phyloP scores from a whole-genome alignment of 768 basidiomycete species.

The Grammothele lineata region DNA sequence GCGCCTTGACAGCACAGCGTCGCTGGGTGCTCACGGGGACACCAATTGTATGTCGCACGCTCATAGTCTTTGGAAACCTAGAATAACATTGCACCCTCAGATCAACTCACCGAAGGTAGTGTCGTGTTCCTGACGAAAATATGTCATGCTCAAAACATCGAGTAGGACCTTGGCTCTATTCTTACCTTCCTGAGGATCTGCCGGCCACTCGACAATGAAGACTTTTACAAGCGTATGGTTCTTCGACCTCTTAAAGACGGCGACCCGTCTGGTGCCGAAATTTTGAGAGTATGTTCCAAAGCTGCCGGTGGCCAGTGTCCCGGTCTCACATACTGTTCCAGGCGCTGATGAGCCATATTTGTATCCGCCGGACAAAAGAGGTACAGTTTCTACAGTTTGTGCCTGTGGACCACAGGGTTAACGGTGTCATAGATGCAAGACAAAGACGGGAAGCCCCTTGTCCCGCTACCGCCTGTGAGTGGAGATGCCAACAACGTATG shows the following conservation, averaged over 20 bases:
- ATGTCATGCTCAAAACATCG: neutral
- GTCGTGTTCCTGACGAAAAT: neutral
- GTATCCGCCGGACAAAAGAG: constrained; percentile 83
- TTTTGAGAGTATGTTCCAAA: constrained; percentile 51
- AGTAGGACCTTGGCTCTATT: constrained; percentile 84
- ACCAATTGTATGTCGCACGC: constrained; percentile 75
- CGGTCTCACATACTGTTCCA: constrained; percentile 23
- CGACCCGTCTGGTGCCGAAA: constrained; percentile 59
- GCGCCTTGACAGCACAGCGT: constrained; percentile 58
- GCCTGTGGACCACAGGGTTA: no score
- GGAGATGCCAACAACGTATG: neutral
- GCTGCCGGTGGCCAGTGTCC: neutral
- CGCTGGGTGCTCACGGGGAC: constrained; percentile 84
- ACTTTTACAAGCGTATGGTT: constrained; percentile 76
- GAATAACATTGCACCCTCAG: no score
- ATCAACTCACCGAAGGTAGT: constrained; percentile 73
- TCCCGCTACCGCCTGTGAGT: constrained; percentile 68
- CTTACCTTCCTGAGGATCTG: constrained; percentile 86
- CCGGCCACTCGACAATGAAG: constrained; percentile 75
- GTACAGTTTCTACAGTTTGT: no score
- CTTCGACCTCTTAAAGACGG: constrained; percentile 75
- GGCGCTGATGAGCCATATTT: constrained; percentile 75
- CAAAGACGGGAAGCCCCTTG: constrained; percentile 61
- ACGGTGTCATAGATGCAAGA: constrained; percentile 80
- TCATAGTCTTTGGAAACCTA: no score